phyloP scores from a whole-genome alignment of 495 filamentous ascomycete species.

The Aspergillus funiculosus region DNA sequence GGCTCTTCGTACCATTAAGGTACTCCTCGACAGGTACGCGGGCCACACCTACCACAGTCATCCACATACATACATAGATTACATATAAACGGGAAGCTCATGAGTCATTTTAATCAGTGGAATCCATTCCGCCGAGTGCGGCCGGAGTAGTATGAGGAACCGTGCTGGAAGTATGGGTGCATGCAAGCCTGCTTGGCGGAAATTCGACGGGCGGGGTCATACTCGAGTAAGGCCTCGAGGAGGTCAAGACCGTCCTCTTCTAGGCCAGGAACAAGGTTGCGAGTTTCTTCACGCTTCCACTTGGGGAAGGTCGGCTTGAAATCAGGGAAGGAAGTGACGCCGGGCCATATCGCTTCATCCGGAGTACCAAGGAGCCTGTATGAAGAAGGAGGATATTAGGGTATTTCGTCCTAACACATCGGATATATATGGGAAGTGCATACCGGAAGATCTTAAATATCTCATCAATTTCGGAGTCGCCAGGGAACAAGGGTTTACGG shows the following conservation, averaged over 20 bases:
- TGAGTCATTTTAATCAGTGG: conserved; percentile 24
- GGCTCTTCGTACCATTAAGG: background rate
- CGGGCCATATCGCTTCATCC: conserved; percentile 83
- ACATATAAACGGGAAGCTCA: conserved; percentile 13
- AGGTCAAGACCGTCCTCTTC: conserved; percentile 80
- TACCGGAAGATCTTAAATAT: conserved; percentile 99
- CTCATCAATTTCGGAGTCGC: conserved; percentile 98
- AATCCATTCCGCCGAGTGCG: conserved; percentile 40
- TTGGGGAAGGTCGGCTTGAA: conserved; percentile 97
- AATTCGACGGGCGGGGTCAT: conserved; percentile 88
- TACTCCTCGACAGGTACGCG: background rate
- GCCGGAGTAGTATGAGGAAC: conserved; percentile 48
- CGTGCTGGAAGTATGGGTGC: conserved; percentile 88
- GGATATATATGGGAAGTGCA: conserved; percentile 17
- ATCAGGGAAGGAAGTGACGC: conserved; percentile 94
- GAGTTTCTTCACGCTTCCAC: conserved; percentile 70
- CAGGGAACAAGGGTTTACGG: conserved; percentile 92
- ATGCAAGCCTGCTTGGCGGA: conserved; percentile 91
- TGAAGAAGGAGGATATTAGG: background rate
- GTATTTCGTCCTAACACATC: background rate
- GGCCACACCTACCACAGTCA: conserved; percentile 7
- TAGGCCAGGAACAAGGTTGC: conserved; percentile 53
- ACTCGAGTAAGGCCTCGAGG: conserved; percentile 85
- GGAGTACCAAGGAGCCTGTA: conserved; percentile 84
- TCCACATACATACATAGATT: conserved; percentile 19